Conservation (phyloP, 129 eudicot genomes). For the Rutidosis leptorrhynchoides region DNA sequence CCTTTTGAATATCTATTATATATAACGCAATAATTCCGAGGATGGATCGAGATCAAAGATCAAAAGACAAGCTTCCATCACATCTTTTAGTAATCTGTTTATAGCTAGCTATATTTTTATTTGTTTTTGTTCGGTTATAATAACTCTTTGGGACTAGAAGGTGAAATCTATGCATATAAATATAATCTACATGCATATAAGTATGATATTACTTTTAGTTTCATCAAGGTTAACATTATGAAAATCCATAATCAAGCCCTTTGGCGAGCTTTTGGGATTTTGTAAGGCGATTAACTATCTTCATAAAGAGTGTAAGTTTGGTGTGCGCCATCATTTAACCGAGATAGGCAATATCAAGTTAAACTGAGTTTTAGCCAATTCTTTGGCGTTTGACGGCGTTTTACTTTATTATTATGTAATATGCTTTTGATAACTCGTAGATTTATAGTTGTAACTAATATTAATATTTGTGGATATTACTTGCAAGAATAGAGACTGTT, state of each 20-base stretch:
- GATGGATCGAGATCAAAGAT: neutral
- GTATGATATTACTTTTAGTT: neutral
- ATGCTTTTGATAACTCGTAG: too few relatives aligned
- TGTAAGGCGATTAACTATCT: too few relatives aligned
- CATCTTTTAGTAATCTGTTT: conserved; percentile 23
- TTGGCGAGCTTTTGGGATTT: conserved; percentile 26
- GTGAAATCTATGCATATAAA: conserved; percentile 32
- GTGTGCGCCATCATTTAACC: too few relatives aligned
- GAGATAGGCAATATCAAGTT: too few relatives aligned
- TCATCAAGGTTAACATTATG: neutral
- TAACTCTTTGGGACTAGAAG: conserved; percentile 21
- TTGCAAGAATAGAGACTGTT: too few relatives aligned
- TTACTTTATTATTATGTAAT: too few relatives aligned
- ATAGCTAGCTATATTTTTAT: conserved; percentile 17
- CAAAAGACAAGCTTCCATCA: neutral
- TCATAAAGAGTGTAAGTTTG: too few relatives aligned
- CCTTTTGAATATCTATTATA: neutral
- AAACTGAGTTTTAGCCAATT: too few relatives aligned
- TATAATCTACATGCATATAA: too few relatives aligned
- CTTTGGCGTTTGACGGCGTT: too few relatives aligned
- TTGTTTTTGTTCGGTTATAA: conserved; percentile 2
- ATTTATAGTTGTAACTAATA: too few relatives aligned
- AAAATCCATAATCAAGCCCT: conserved; percentile 14
- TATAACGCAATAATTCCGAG: neutral
- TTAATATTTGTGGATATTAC: too few relatives aligned